Evolutionary conservation across 208 protist genomes (phyloP).

Genomic region (Pavlovales sp.): DNA sequence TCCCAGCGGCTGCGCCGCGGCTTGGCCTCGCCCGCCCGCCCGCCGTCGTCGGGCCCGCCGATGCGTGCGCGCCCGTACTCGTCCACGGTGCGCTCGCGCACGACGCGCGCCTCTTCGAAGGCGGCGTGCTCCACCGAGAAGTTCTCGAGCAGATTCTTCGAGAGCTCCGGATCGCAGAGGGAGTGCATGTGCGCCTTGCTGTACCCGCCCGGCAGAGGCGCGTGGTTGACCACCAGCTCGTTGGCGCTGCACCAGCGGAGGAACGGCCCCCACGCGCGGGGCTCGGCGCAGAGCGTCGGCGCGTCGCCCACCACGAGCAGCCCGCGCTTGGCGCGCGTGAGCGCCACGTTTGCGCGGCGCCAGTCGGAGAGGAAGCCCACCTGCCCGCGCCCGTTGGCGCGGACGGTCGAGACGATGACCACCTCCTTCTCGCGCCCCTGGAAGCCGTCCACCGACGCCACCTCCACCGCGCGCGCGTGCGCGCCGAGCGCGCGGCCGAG

Average conservation of each 20-base stretch:
- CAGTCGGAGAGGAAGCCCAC: slow-evolving; percentile 67
- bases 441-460: slow-evolving; percentile 83
- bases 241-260: not conserved
- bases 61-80: too few relatives aligned
- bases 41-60: too few relatives aligned
- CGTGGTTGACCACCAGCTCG: not conserved
- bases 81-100: too few relatives aligned
- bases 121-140: too few relatives aligned
- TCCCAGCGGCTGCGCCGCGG: too few relatives aligned
- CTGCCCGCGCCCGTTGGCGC: slow-evolving; percentile 54
- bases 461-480: slow-evolving; percentile 59
- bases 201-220: not conserved
- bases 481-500: not conserved
- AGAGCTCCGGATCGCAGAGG: not conserved
- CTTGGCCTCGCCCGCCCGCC: too few relatives aligned
- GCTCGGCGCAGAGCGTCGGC: slow-evolving; percentile 28
- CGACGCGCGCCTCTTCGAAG: too few relatives aligned
- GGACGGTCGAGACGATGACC: slow-evolving; percentile 74
- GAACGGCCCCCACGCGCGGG: not conserved
- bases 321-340: slow-evolving; percentile 48
- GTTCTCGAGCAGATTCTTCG: too few relatives aligned
- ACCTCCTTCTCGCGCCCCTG: slow-evolving; percentile 86
- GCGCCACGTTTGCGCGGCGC: slow-evolving; percentile 64
- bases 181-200: too few relatives aligned
- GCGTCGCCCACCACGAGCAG: slow-evolving; percentile 52